Evolutionary conservation across 1,139 yeast genomes (phyloP), one percentile per base, ranked within the genome.

Genomic region (Hanseniaspora gamundiae): DNA sequence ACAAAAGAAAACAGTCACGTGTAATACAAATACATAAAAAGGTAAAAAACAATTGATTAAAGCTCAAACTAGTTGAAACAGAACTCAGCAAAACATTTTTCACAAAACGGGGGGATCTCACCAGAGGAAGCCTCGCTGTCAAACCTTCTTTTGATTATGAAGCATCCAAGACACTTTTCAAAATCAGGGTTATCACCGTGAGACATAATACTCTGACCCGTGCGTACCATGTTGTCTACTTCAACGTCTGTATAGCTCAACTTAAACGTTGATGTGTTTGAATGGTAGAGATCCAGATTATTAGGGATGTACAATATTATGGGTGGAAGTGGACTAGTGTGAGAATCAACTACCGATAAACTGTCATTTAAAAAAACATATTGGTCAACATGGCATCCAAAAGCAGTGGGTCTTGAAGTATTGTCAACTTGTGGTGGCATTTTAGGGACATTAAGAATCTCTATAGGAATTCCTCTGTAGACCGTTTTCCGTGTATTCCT

Each of bases 231-330:
- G 1, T 63, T 61, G 2, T 53, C 46, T 3, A 68, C 63, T 53
- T 77, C 82, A 0, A 53, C 49, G 17, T 61, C 52, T 5, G 57
- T 66, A 54, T 76, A 78, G 31, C 72, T 67, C 42, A 76, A 58
- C 51, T 76, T 73, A 57, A 78, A 78, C 0, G 85, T 78, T 1
- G 84, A 77, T 0, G 72, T 70, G 52, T 78, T 78, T 4, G 83
- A 68, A 0, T 57, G 50, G 49, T 57, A 73, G 0, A 70, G 57
- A 41, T 66, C 62, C 24, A 65, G 52, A 5, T 62, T 51, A 52
- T 78, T 78, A 2, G 76, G 69, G 36, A 67, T 62, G 53, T 78
- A 77, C 0, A 78, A 66, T 14, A 78, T 65, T 24, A 78, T 55
- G 0, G 84, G 84, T 1, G 80, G 80, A 3, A 69, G 47, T 51